Base-by-base conservation (phyloP, 2,329 filamentous ascomycete species). In the Epichloe sp. region DNA sequence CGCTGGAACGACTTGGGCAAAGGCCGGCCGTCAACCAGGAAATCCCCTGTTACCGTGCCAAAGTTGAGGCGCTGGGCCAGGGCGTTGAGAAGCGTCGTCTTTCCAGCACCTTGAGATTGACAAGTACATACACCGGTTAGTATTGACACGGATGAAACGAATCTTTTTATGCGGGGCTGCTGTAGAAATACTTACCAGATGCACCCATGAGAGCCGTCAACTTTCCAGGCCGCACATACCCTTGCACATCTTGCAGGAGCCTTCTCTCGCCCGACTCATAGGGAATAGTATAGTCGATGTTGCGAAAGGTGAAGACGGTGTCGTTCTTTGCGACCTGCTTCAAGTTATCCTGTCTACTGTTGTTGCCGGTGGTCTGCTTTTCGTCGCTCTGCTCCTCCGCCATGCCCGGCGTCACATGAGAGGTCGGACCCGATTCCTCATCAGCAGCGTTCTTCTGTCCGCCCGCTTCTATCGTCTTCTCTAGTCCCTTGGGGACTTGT, bases 211-310 rank as follows among this genome's bases (percentile, higher is more conserved):
- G 74, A 8, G 86, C 87, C 10, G 86, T 90, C 47, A 90, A 68
- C 49, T 85, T 89, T 35, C 87, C 87, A 1, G 88, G 87, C 54
- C 87, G 85, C 43, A 93, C 86, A 74, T 83, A 91, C n/a, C 87
- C 87, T 58, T 90, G 82, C 1, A 91, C 83, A 54, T 88, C 76
- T 53, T 89, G 79, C 19, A 93, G 69, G 50, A 93, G 77, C 47
- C 81, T 78, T 19, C 85, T 76, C n/a, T 77, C 68, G 48, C 86
- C 79, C 3, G 74, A 73, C 60, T 88, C 86, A 54, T 66, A 68
- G 11, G 71, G 71, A 2, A 75, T 72, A 0, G 66, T 73, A 54
- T 77, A 78, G 47, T 73, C 72, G 51, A 78, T 67, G 42, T 75
- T 64, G 54, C 69, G 68, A 52, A 76, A 76, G 0, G 77, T 79